These are phyloP conservation scores for Teratosphaeria zuluensis DNA, from an alignment of 2,329 filamentous ascomycete genomes.

Conservation along the genomic window DNA sequence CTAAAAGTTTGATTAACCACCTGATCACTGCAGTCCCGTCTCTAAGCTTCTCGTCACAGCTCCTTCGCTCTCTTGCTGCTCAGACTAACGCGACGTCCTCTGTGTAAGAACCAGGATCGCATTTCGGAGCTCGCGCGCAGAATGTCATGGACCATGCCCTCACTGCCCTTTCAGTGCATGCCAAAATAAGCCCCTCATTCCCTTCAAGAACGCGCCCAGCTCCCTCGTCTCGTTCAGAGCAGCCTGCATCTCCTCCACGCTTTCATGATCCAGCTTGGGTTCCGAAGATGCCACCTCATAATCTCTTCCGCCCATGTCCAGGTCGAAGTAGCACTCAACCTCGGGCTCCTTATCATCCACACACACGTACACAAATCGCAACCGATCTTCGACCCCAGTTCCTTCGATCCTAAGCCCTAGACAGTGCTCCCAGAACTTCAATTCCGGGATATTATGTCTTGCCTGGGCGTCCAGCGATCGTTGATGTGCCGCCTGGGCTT, in stretches of 20 bases:
- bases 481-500: constrained; percentile 63
- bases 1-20: no score
- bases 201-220: constrained; percentile 62
- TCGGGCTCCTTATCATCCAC: constrained; percentile 82
- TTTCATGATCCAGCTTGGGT: constrained; percentile 72
- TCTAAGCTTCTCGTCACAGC: no score
- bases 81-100: no score
- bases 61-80: no score
- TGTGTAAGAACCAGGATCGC: no score
- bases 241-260: constrained; percentile 67
- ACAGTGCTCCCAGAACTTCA: constrained; percentile 92
- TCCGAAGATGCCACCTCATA: constrained; percentile 75
- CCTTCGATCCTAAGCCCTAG: constrained; percentile 85
- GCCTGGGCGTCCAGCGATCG: constrained; percentile 72
- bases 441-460: constrained; percentile 81
- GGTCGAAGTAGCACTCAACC: constrained; percentile 85
- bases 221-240: constrained; percentile 72
- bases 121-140: background rate
- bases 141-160: background rate
- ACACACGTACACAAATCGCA: constrained; percentile 85
- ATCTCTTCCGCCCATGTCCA: constrained; percentile 69
- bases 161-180: constrained; percentile 32
- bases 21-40: no score
- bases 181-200: constrained; percentile 69
- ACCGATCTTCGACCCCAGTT: constrained; percentile 58